These are phyloP conservation scores for Claviceps monticola DNA, from an alignment of 2,329 filamentous ascomycete species.

Conservation along the genomic window DNA sequence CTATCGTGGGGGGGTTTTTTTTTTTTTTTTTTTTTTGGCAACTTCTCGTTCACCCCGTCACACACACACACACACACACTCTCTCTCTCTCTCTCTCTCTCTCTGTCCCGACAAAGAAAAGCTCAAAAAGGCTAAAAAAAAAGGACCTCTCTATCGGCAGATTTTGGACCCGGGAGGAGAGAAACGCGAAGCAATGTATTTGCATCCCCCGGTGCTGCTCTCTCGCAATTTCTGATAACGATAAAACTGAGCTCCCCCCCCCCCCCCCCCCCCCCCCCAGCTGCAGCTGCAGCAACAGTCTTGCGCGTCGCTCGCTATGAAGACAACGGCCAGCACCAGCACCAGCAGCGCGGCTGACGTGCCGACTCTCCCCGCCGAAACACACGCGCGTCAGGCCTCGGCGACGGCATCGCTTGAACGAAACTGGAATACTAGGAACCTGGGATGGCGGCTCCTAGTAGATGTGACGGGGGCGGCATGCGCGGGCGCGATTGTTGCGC, in stretches of 20 bases:
- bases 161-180: neutral
- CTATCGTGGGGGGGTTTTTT: no score
- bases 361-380: neutral
- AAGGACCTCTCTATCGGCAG: no score
- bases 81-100: no score
- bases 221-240: neutral
- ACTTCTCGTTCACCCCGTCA: neutral
- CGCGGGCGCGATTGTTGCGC: constrained; percentile 65
- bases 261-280: no score
- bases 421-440: constrained; percentile 61
- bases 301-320: no score
- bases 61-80: no score
- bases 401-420: neutral
- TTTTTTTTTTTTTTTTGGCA: no score
- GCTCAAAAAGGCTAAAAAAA: neutral
- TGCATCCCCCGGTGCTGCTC: neutral
- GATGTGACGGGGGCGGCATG: constrained; percentile 57
- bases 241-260: neutral
- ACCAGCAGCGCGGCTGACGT: neutral
- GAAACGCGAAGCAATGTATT: neutral
- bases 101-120: neutral
- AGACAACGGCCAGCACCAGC: no score
- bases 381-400: neutral
- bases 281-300: no score
- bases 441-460: constrained; percentile 50